Percentiles rank a stretch among this genome's conserved stretches.
Conservation (phyloP, 1,284 basidiomycete genomes). For the Cryptococcus hybrid region DNA sequence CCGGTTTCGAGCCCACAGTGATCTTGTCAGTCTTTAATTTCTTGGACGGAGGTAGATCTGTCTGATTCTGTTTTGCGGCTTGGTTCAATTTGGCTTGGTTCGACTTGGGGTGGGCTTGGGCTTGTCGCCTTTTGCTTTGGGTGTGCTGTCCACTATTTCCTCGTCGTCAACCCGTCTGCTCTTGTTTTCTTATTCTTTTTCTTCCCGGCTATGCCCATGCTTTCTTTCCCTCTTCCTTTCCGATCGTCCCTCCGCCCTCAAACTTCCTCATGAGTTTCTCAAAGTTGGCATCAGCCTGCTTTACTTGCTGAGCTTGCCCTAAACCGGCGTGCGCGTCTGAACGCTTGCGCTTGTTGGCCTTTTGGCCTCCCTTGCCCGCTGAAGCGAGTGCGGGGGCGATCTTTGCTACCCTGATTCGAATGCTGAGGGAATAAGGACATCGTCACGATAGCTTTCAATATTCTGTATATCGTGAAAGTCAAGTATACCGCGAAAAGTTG, state of each 20-base stretch:
- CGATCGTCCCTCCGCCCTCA: slow-evolving; percentile 22
- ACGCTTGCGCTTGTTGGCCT: slow-evolving; percentile 65
- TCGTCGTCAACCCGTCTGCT: not conserved
- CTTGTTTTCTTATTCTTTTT: slow-evolving; percentile 6
- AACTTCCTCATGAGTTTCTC: slow-evolving; percentile 73
- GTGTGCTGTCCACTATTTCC: slow-evolving; percentile 1
- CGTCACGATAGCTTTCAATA: too few species aligned
- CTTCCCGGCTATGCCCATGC: not conserved
- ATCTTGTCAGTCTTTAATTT: slow-evolving; percentile 1
- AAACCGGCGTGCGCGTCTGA: slow-evolving; percentile 42
- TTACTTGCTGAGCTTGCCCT: slow-evolving; percentile 45
- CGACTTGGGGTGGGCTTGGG: too few species aligned
- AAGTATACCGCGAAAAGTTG: not conserved
- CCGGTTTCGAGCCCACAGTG: not conserved
- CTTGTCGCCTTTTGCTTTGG: not conserved
- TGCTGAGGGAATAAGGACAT: too few species aligned
- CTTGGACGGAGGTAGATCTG: not conserved
- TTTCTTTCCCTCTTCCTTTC: slow-evolving; percentile 19
- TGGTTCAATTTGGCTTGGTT: not conserved
- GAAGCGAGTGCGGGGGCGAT: slow-evolving; percentile 10
- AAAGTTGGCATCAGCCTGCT: slow-evolving; percentile 62
- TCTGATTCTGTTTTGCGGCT: not conserved
- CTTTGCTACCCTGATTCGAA: too few species aligned
- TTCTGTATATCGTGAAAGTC: too few species aligned
- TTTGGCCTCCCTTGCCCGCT: not conserved